Conservation (phyloP, 2,329 filamentous ascomycete species). For the Ophiosphaerella narmari region DNA sequence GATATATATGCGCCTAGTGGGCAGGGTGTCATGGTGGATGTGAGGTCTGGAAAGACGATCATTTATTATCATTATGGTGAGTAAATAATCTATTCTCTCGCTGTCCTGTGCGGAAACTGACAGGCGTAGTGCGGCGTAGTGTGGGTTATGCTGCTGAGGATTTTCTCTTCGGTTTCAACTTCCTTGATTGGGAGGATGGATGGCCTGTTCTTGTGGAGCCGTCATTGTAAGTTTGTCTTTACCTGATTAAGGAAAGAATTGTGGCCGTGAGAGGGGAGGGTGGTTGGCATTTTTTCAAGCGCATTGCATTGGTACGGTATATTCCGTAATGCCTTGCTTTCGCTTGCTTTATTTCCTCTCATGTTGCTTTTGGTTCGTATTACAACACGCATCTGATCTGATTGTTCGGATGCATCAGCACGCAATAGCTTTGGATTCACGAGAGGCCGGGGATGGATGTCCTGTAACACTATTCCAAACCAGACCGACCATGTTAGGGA, state of each 20-base stretch:
- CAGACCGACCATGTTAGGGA: background rate
- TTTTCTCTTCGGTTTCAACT: conserved; percentile 39
- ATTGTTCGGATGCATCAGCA: too few species aligned
- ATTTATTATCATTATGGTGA: conserved; percentile 36
- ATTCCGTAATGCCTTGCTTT: too few species aligned
- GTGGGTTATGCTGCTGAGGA: conserved; percentile 29
- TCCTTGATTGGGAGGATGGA: conserved; percentile 31
- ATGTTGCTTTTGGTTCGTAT: too few species aligned
- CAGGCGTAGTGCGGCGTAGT: conserved; percentile 21
- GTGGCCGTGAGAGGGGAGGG: too few species aligned
- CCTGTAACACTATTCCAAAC: background rate
- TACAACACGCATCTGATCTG: too few species aligned
- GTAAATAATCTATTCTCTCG: background rate
- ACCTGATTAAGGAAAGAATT: background rate
- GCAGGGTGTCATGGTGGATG: conserved; percentile 31
- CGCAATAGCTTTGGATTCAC: background rate
- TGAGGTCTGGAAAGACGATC: conserved; percentile 18
- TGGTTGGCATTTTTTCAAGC: too few species aligned
- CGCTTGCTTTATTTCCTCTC: too few species aligned
- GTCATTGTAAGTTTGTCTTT: background rate
- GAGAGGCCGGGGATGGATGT: background rate
- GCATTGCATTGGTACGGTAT: too few species aligned
- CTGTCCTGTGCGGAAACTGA: background rate
- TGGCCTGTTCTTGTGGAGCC: conserved; percentile 28
- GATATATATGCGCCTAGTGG: conserved; percentile 43